Evolutionary conservation across 1,139 yeast species (phyloP).

Genomic region (Saccharomyces hybrid): DNA sequence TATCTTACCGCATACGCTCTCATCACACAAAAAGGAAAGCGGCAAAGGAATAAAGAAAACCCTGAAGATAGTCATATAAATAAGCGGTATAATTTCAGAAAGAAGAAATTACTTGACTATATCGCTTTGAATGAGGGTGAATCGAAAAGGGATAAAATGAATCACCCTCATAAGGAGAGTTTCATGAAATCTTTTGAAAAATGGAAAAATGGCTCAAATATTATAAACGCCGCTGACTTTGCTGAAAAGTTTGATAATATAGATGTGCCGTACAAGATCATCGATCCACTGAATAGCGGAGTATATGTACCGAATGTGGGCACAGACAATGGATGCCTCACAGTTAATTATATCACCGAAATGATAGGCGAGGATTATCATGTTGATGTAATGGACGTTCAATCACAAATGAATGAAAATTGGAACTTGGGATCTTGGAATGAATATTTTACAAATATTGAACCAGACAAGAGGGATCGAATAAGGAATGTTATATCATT

Average conservation of each 20-base stretch:
- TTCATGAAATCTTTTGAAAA: conserved; percentile 22
- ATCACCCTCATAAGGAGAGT: conserved; percentile 53
- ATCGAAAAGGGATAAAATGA: conserved; percentile 46
- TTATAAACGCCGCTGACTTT: conserved; percentile 33
- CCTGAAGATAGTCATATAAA: conserved; percentile 1
- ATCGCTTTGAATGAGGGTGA: conserved; percentile 76
- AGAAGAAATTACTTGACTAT: conserved; percentile 56
- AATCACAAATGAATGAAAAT: conserved; percentile 58
- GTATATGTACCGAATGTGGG: conserved; percentile 41
- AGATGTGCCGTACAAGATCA: conserved; percentile 37
- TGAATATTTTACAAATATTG: conserved; percentile 50
- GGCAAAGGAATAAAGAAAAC: conserved; percentile 4
- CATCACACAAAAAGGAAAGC: conserved; percentile 2
- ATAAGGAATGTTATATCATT: conserved; percentile 74
- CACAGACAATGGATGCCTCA: conserved; percentile 5
- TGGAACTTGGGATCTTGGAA: conserved; percentile 76
- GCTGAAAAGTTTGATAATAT: conserved; percentile 34
- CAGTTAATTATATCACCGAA: conserved; percentile 44
- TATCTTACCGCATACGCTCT: conserved; percentile 3
- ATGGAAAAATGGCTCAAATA: conserved; percentile 15
- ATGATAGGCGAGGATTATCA: conserved; percentile 55
- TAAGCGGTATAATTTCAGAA: conserved; percentile 17
- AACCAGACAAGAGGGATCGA: conserved; percentile 44
- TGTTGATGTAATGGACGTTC: conserved; percentile 85
- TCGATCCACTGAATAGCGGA: conserved; percentile 29